Conservation (phyloP, 139 green algal species). For the Micromonas pusilla region DNA sequence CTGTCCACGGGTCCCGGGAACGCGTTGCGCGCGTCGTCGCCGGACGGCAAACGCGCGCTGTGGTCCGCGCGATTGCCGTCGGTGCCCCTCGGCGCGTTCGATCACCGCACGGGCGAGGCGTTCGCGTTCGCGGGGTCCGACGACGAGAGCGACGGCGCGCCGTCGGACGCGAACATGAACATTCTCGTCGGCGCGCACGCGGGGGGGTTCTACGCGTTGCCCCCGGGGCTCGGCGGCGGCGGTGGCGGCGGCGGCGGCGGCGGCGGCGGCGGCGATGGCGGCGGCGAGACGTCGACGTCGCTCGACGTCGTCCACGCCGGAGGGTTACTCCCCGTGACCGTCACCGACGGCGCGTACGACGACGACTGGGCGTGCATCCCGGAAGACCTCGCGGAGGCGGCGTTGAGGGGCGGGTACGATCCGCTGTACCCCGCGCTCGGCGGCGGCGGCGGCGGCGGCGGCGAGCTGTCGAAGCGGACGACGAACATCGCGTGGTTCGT, state of each 20-base stretch:
- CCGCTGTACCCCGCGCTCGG: too few relatives aligned
- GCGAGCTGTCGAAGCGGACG: too few relatives aligned
- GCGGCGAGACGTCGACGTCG: too few relatives aligned
- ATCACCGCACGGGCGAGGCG: not conserved
- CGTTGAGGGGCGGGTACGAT: too few relatives aligned
- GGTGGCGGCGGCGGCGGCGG: not conserved
- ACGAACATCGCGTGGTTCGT: too few relatives aligned
- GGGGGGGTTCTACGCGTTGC: slow-evolving; percentile 12
- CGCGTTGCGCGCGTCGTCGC: not conserved
- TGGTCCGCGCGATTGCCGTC: not conserved
- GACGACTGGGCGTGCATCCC: slow-evolving; percentile 25
- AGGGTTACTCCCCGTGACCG: too few relatives aligned
- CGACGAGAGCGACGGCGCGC: too few relatives aligned
- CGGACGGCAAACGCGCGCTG: not conserved
- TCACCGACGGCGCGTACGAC: not conserved
- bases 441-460: too few relatives aligned
- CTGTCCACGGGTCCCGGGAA: slow-evolving; percentile 1
- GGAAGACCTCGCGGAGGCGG: not conserved
- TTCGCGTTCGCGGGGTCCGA: not conserved
- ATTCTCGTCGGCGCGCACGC: slow-evolving; percentile 13
- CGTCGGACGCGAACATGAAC: not conserved
- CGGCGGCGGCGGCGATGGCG: not conserved
- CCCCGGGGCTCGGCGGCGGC: not conserved
- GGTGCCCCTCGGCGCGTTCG: not conserved
- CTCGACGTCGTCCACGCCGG: too few relatives aligned